Percentiles rank a stretch among this genome's conserved stretches.
Conservation (phyloP, 2,329 filamentous ascomycete genomes). For the Plectosphaerella plurivora region DNA sequence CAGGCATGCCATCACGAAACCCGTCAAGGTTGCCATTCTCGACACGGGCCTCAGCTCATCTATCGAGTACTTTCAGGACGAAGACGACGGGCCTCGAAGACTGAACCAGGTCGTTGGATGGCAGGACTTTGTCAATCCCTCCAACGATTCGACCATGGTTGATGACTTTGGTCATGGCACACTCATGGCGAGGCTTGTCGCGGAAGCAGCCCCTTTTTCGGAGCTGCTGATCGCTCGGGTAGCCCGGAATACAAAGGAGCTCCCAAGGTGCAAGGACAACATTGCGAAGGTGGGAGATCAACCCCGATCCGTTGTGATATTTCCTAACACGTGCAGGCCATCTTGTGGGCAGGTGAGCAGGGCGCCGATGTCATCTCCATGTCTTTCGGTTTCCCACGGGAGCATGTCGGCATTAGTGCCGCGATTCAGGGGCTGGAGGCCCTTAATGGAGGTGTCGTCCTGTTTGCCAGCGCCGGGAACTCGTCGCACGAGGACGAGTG, state of each 20-base stretch:
- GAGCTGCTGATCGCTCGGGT: constrained; percentile 1
- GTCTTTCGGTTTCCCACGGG: constrained; percentile 16
- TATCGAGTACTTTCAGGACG: neutral
- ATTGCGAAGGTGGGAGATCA: neutral
- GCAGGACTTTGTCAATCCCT: neutral
- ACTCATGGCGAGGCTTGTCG: constrained; percentile 1
- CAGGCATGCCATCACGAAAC: neutral
- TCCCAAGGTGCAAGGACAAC: neutral
- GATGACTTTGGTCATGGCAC: constrained; percentile 2
- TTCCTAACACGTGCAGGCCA: constrained; percentile 12
- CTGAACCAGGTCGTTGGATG: neutral
- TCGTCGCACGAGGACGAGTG: constrained; percentile 4
- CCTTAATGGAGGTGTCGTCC: neutral
- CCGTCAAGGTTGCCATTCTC: neutral
- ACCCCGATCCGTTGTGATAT: neutral
- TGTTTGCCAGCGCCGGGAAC: neutral
- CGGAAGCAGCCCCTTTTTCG: neutral
- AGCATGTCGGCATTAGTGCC: constrained; percentile 1
- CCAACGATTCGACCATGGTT: neutral
- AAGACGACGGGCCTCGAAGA: neutral
- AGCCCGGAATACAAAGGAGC: neutral
- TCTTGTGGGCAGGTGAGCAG: constrained; percentile 13
- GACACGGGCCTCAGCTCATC: neutral
- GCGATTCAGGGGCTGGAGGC: neutral
- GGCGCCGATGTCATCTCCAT: constrained; percentile 20